These are phyloP conservation scores for Penstemon barbatus DNA, from an alignment of 257 asterid genomes.

Conservation along the genomic window DNA sequence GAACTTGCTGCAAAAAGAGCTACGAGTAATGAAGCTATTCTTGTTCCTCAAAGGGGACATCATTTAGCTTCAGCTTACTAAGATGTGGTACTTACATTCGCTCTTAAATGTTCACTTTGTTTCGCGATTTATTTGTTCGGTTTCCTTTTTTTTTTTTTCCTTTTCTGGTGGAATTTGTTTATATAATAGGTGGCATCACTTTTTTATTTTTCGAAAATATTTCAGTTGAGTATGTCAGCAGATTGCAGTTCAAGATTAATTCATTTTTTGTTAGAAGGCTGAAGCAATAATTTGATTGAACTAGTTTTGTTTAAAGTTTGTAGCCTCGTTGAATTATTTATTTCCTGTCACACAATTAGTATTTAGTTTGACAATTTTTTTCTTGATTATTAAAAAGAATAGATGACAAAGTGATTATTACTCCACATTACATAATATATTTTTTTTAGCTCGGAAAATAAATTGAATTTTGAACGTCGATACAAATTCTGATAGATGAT, in stretches of 20 bases:
- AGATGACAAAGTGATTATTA: background rate
- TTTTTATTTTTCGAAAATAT: slow-evolving; percentile 6
- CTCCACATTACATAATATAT: too few relatives aligned
- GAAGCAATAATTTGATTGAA: slow-evolving; percentile 3
- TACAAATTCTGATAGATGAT: too few relatives aligned
- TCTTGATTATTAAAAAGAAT: too few relatives aligned
- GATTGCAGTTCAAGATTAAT: slow-evolving; percentile 11
- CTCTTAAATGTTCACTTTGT: slow-evolving; percentile 7
- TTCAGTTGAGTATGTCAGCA: slow-evolving; percentile 27
- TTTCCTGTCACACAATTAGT: background rate
- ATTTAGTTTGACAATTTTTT: too few relatives aligned
- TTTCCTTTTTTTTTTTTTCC: background rate
- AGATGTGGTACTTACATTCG: background rate
- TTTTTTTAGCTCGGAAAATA: background rate
- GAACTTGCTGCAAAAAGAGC: slow-evolving; percentile 31
- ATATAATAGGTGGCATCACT: slow-evolving; percentile 25
- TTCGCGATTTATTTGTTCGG: background rate
- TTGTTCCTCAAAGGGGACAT: slow-evolving; percentile 24
- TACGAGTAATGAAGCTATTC: slow-evolving; percentile 34
- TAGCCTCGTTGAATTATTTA: background rate
- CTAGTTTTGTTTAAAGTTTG: background rate
- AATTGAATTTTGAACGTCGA: too few relatives aligned
- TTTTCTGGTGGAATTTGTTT: slow-evolving; percentile 21
- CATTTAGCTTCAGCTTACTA: background rate
- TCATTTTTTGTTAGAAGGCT: slow-evolving; percentile 10